Evolutionary conservation across 176 grass and related monocot genomes (phyloP).

Genomic region (Avena atlantica): DNA sequence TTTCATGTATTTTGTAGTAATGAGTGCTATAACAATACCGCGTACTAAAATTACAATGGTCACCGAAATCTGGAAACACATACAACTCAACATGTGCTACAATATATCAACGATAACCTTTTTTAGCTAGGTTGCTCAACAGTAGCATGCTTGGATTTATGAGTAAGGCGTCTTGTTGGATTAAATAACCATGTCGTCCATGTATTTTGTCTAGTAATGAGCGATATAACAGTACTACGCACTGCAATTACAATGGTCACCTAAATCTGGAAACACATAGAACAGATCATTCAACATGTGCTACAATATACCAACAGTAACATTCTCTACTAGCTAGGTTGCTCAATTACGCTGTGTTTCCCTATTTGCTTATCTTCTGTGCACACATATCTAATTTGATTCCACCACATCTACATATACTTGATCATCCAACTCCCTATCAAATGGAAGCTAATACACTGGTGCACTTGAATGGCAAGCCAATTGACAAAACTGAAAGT

Average conservation of each 20-base stretch:
- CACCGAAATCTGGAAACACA: not conserved
- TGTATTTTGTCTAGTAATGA: not conserved
- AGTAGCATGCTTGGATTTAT: slow-evolving; percentile 3
- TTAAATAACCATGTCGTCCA: not conserved
- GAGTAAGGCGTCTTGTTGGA: not conserved
- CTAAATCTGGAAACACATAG: not conserved
- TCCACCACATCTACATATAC: not conserved
- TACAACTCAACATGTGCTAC: not conserved
- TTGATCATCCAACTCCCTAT: not conserved
- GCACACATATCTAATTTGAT: not conserved
- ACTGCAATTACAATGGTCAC: not conserved
- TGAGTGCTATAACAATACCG: not conserved
- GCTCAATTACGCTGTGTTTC: not conserved
- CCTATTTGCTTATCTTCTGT: not conserved
- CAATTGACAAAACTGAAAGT: not conserved
- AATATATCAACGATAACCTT: not conserved
- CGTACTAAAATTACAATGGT: not conserved
- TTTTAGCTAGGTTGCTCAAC: not conserved
- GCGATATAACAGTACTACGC: not conserved
- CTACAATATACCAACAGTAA: not conserved
- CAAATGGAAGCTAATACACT: not conserved
- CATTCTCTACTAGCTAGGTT: not conserved
- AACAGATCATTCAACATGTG: not conserved
- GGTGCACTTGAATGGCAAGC: not conserved
- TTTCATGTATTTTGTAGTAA: not conserved